Evolutionary conservation across 1,284 basidiomycete genomes (phyloP), one percentile per base, ranked within the genome.

Genomic region (Pseudomicrostroma phylloplanum): DNA sequence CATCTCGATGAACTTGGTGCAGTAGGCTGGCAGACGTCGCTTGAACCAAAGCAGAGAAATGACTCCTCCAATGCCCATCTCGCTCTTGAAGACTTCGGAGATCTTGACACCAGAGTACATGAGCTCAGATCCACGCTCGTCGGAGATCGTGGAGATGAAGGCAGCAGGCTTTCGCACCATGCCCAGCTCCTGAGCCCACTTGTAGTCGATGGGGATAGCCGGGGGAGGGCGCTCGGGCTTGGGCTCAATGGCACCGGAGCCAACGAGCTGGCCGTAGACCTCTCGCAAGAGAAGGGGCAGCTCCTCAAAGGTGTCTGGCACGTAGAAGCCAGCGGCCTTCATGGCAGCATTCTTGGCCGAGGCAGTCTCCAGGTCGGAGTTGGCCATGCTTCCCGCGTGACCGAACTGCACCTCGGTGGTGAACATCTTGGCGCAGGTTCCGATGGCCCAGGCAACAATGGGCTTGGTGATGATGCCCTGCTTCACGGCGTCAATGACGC

Each of bases 341-440:
- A 98, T 97, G 48, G 91, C 91, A 56, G 81, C 82, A 85, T 98
- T 98, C 89, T 98, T 98, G 76, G 92, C 89, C 77, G 96, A 92
- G 56, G 94, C 94, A 11, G 94, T 98, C 85, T 97, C 94, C 79
- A 89, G 81, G 77, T 93, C 92, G 70, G 91, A 93, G 86, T 98
- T 96, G 72, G 94, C 94, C 90, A 98, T 92, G 60, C 88, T 90
- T 58, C 94, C 94, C 61, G 94, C 96, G 83, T 98, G 96, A 54
- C 94, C 94, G 82, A 98, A 98, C 82, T 98, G 94, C 55, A 98
- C 94, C 82, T 97, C 94, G 61, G 94, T 97, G 59, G 91, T 86
- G 84, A 98, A 98, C 96, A 98, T 98, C 87, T 96, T 96, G 80
- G 94, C 94, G 81, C 96, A 98, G 49, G 96, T 98, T 70, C 94